Evolutionary conservation across 768 basidiomycete species (phyloP).

Genomic region (Pleurotus tuoliensis): DNA sequence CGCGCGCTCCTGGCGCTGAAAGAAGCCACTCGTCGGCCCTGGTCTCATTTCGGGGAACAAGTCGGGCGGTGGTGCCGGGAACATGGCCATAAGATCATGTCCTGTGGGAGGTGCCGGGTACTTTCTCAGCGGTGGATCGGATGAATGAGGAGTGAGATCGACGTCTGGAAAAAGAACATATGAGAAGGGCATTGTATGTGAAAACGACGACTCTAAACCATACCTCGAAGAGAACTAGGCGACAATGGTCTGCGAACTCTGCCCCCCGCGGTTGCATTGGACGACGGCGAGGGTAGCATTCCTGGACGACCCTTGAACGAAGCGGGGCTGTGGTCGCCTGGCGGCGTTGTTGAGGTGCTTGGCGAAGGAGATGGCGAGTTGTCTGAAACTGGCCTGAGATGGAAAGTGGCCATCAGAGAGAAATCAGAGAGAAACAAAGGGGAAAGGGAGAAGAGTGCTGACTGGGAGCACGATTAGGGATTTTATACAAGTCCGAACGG

Average conservation of each 20-base stretch:
- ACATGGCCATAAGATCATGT: slow-evolving; percentile 83
- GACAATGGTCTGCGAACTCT: slow-evolving; percentile 53
- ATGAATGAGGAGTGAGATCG: not conserved
- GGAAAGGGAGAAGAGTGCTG: slow-evolving; percentile 10
- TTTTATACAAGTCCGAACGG: slow-evolving; percentile 8
- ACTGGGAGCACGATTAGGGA: slow-evolving; percentile 11
- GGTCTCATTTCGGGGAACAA: slow-evolving; percentile 49
- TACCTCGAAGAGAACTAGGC: slow-evolving; percentile 61
- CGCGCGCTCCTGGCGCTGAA: slow-evolving; percentile 71
- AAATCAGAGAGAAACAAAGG: slow-evolving; percentile 21
- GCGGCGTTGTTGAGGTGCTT: slow-evolving; percentile 43
- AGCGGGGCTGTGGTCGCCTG: slow-evolving; percentile 38
- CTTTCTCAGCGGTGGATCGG: slow-evolving; percentile 43
- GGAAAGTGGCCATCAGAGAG: slow-evolving; percentile 34
- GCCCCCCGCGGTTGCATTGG: slow-evolving; percentile 20
- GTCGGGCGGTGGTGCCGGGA: slow-evolving; percentile 64
- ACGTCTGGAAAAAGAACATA: not conserved
- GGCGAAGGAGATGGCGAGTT: slow-evolving; percentile 51
- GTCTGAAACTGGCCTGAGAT: slow-evolving; percentile 54
- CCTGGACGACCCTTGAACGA: slow-evolving; percentile 21
- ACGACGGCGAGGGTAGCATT: slow-evolving; percentile 26
- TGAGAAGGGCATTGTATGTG: not conserved
- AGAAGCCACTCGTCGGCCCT: slow-evolving; percentile 69
- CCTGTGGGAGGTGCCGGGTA: slow-evolving; percentile 77
- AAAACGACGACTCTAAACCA: slow-evolving; percentile 4